These are phyloP conservation scores for Xylaria flabelliformis DNA, from an alignment of 495 filamentous ascomycete species.

Conservation along the genomic window DNA sequence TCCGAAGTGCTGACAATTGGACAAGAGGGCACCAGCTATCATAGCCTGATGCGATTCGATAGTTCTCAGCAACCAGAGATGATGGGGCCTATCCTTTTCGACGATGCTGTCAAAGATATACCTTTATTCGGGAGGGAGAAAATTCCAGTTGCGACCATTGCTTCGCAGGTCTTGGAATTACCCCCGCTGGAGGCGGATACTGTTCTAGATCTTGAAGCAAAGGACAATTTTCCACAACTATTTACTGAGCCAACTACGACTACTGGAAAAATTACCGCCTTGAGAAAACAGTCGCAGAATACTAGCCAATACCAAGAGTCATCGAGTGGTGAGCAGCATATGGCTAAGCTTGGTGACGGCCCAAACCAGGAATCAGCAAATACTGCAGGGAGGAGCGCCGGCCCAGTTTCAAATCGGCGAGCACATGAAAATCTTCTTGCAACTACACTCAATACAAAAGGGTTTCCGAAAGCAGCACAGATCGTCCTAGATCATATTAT, in stretches of 20 bases:
- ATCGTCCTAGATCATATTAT: slow-evolving; percentile 51
- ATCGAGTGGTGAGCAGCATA: slow-evolving; percentile 18
- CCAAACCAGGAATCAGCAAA: slow-evolving; percentile 19
- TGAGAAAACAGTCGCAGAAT: slow-evolving; percentile 43
- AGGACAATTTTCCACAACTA: slow-evolving; percentile 33
- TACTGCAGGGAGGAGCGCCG: slow-evolving; percentile 23
- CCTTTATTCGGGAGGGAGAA: slow-evolving; percentile 54
- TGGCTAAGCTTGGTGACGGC: slow-evolving; percentile 7
- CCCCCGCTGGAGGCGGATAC: slow-evolving; percentile 33
- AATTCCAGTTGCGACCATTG: slow-evolving; percentile 37
- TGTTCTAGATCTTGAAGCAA: slow-evolving; percentile 38
- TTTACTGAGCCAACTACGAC: slow-evolving; percentile 42
- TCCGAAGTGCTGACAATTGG: slow-evolving; percentile 27
- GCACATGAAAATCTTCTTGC: slow-evolving; percentile 54
- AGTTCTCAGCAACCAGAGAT: slow-evolving; percentile 48
- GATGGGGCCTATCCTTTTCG: slow-evolving; percentile 52
- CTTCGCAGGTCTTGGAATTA: slow-evolving; percentile 44
- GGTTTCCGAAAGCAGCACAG: slow-evolving; percentile 47
- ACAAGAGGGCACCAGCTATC: slow-evolving; percentile 51
- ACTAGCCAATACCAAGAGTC: slow-evolving; percentile 24
- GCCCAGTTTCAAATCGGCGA: slow-evolving; percentile 46
- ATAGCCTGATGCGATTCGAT: slow-evolving; percentile 55
- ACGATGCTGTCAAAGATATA: slow-evolving; percentile 48
- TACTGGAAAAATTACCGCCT: slow-evolving; percentile 47
- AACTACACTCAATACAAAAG: slow-evolving; percentile 51